Percentiles rank a stretch among this genome's conserved stretches.
These are phyloP conservation scores for Allantophomopsis cytisporea DNA, from an alignment of 2,329 filamentous ascomycete species.

Conservation along the genomic window DNA sequence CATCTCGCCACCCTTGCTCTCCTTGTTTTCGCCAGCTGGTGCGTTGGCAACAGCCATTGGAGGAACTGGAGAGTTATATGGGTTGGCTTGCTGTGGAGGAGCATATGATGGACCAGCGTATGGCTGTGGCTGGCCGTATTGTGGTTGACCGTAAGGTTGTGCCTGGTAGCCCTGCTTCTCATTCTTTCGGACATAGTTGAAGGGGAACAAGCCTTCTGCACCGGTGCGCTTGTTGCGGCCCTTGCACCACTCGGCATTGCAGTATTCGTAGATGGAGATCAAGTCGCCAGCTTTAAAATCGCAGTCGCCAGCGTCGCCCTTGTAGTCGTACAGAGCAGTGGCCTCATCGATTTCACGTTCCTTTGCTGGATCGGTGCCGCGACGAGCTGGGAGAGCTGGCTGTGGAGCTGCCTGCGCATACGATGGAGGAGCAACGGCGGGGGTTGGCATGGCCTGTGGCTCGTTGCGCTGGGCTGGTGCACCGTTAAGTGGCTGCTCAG, in stretches of 20 bases:
- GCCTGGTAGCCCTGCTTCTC: constrained; percentile 19
- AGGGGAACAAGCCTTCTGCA: constrained; percentile 87
- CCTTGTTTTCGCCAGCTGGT: constrained; percentile 24
- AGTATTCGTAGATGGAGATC: constrained; percentile 74
- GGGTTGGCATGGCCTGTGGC: constrained; percentile 24
- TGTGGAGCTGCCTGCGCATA: constrained; percentile 7
- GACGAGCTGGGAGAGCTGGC: constrained; percentile 11
- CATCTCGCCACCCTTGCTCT: constrained; percentile 39
- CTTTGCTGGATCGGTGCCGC: constrained; percentile 21
- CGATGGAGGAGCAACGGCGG: constrained; percentile 8
- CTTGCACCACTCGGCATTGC: constrained; percentile 97
- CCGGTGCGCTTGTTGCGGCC: constrained; percentile 75
- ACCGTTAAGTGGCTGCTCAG: constrained; percentile 42
- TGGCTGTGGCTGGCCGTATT: neutral
- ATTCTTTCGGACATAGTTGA: constrained; percentile 63
- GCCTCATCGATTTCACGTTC: constrained; percentile 58
- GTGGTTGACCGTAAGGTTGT: constrained; percentile 4
- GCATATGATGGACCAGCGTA: constrained; percentile 3
- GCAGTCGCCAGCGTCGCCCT: constrained; percentile 69
- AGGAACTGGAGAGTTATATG: constrained; percentile 59
- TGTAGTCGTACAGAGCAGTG: constrained; percentile 74
- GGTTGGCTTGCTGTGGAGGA: constrained; percentile 34
- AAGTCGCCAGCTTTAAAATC: constrained; percentile 69
- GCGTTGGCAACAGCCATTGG: constrained; percentile 54
- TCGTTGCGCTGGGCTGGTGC: constrained; percentile 5